Evolutionary conservation across 306 rosid species (phyloP).

Genomic region (Styphnolobium japonicum): DNA sequence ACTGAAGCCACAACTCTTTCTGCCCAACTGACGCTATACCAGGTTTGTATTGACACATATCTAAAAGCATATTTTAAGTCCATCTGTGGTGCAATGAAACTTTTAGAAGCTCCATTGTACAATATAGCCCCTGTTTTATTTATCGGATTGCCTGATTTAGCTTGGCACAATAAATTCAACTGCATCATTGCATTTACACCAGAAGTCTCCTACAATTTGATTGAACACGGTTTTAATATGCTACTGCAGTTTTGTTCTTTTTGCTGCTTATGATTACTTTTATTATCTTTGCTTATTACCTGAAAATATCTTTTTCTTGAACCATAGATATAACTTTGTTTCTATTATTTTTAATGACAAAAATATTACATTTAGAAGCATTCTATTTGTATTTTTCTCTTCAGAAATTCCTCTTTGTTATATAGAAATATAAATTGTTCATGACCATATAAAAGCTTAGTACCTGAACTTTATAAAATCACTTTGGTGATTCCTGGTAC

Average conservation of each 20-base stretch:
- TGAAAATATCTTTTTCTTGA: not conserved
- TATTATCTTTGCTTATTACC: not conserved
- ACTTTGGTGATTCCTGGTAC: not conserved
- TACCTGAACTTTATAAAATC: not conserved
- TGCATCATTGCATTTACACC: not conserved
- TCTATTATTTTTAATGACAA: not conserved
- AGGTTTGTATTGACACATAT: constrained; percentile 49
- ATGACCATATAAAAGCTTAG: not conserved
- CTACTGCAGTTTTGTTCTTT: not conserved
- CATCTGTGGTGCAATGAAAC: not conserved
- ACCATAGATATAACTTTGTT: not conserved
- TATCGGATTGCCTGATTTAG: not conserved
- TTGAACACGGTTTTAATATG: not conserved
- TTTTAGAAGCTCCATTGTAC: not conserved
- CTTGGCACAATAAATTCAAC: not conserved
- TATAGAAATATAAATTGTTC: not conserved
- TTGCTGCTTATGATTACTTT: not conserved
- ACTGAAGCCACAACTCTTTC: constrained; percentile 94
- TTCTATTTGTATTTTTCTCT: constrained; percentile 2
- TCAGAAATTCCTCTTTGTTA: not conserved
- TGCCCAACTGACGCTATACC: constrained; percentile 84
- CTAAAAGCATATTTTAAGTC: not conserved
- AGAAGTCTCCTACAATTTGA: not conserved
- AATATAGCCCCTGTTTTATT: not conserved
- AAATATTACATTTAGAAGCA: not conserved